Conservation (phyloP, 495 filamentous ascomycete species). For the Aspergillus panamensis region DNA sequence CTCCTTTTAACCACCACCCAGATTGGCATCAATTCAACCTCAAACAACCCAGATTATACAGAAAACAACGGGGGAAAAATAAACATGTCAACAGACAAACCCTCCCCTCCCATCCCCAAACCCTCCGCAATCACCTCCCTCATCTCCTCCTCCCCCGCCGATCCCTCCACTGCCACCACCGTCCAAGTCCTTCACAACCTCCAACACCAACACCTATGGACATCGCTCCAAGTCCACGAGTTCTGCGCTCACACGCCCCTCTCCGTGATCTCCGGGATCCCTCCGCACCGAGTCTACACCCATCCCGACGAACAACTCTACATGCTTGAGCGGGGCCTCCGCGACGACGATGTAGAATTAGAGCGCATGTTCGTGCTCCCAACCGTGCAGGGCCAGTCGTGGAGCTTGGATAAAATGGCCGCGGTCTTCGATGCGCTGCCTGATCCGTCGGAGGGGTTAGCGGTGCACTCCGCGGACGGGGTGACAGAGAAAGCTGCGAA, state of each 20-base stretch:
- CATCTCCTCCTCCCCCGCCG: slow-evolving; percentile 25
- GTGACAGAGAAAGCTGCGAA: slow-evolving; percentile 2
- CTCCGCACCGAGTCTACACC: slow-evolving; percentile 78
- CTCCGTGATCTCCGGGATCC: slow-evolving; percentile 80
- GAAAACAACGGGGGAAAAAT: background rate
- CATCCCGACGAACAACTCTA: slow-evolving; percentile 91
- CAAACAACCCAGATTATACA: background rate
- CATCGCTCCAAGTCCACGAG: slow-evolving; percentile 57
- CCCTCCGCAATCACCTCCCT: slow-evolving; percentile 36
- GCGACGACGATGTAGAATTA: slow-evolving; percentile 47
- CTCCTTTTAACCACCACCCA: background rate
- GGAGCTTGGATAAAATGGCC: slow-evolving; percentile 72
- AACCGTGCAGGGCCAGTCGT: slow-evolving; percentile 73
- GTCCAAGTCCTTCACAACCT: slow-evolving; percentile 74
- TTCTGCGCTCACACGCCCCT: slow-evolving; percentile 35
- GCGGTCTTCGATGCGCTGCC: slow-evolving; percentile 75
- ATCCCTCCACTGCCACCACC: slow-evolving; percentile 51
- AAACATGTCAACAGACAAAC: background rate
- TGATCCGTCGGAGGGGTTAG: slow-evolving; percentile 21
- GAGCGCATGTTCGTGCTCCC: slow-evolving; percentile 87
- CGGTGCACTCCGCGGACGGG: slow-evolving; percentile 17
- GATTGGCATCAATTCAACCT: background rate
- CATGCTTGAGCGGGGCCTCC: slow-evolving; percentile 56
- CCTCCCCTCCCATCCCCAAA: slow-evolving; percentile 9
- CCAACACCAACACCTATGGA: slow-evolving; percentile 85